Percentiles rank a stretch among this genome's conserved stretches.
These are phyloP conservation scores for Pistacia integerrima DNA, from an alignment of 345 rosid species.

Conservation along the genomic window DNA sequence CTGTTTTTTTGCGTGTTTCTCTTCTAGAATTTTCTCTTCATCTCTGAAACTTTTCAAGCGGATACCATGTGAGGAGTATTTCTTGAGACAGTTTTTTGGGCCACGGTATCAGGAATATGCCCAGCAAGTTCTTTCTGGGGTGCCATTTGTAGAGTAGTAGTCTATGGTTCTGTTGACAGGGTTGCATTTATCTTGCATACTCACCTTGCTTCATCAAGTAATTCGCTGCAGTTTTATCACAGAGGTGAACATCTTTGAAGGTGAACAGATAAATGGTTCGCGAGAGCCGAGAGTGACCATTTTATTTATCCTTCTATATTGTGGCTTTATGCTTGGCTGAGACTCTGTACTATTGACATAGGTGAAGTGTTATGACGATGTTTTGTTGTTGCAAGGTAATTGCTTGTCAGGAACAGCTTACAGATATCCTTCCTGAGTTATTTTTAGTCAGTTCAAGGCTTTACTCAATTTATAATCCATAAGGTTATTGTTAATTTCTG, in stretches of 20 bases:
- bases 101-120: conserved; percentile 55
- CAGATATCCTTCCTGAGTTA: conserved; percentile 1
- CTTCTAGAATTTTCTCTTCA: too few relatives aligned
- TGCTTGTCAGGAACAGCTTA: background rate
- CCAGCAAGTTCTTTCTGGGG: conserved; percentile 54
- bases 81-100: conserved; percentile 69
- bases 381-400: background rate
- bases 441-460: background rate
- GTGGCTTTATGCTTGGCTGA: background rate
- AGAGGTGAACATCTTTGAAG: background rate
- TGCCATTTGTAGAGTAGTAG: conserved; percentile 62
- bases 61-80: conserved; percentile 68
- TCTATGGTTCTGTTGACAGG: background rate
- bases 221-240: background rate
- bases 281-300: background rate
- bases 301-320: background rate
- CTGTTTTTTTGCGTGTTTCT: too few relatives aligned
- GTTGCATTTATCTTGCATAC: background rate
- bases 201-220: background rate
- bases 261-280: background rate
- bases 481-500: background rate
- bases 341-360: background rate
- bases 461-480: background rate
- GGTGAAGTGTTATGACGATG: background rate
- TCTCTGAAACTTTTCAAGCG: conserved; percentile 9